Evolutionary conservation across 1,284 basidiomycete genomes (phyloP), one percentile per base, ranked within the genome.

Genomic region (Phellinidium pouzarii): DNA sequence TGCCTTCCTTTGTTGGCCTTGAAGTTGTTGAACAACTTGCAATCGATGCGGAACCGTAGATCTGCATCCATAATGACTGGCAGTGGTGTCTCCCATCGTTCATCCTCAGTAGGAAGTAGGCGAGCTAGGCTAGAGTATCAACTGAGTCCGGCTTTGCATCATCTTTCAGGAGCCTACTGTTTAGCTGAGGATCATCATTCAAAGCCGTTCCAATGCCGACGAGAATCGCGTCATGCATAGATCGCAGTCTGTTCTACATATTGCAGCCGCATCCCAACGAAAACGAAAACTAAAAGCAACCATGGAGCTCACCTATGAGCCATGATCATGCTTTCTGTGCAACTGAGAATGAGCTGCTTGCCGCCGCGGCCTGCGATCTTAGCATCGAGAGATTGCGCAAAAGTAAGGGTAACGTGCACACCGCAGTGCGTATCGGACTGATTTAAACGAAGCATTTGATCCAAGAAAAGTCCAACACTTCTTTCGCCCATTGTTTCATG

Each of bases 331-430:
- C 90, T 94, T 64, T 96, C 90, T 34, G 75, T 69, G 1, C 94
- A 87, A 60, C 91, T 94, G 48, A 99, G 73, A 17, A 80, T 77
- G 31, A 99, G 77, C 67, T 94, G 91, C 59, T 73, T 72, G 5
- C 91, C 85, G 12, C 74, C 73, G 3, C 69, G 67, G 0, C 91
- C 93, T 0, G 92, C 92, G 57, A 98, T 95, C 68, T 93, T 94
- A 27, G 82, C 91, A 70, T 99, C 94, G 44, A 94, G 71, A 1
- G 92, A 95, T 66, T 98, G 94, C 1, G 95, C 95, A 70, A 94
- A 99, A 1, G 95, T 96, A 7, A 99, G 71, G 0, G 94, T 98
- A 19, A 89, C 79, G 50, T 49, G 41, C 14, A 40, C 37, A 20
- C n/a, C 14, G 19, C 1, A 7, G 19, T 11, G 37, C 7, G 1